phyloP scores from a whole-genome alignment of 2,329 filamentous ascomycete genomes.

The Cercospora nicotianae region DNA sequence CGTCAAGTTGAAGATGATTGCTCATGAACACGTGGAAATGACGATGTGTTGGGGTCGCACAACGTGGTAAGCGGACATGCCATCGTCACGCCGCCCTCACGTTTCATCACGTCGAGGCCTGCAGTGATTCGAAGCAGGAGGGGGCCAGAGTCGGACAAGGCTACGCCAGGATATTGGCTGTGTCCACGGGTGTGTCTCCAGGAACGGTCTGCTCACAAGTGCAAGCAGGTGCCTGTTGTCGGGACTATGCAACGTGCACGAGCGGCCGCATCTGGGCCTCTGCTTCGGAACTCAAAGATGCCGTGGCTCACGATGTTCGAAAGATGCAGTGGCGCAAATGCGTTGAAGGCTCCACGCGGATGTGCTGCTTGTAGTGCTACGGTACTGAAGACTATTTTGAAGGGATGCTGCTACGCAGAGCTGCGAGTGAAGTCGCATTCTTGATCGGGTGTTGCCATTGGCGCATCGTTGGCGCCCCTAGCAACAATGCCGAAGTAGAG shows the following conservation, averaged over 20 bases:
- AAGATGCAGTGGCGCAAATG: neutral
- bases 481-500: neutral
- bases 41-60: neutral
- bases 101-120: neutral
- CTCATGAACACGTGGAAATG: neutral
- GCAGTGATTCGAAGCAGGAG: neutral
- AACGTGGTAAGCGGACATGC: neutral
- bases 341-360: neutral
- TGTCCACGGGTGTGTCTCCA: neutral
- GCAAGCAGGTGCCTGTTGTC: neutral
- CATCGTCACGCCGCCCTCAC: neutral
- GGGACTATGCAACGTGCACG: neutral
- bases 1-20: neutral
- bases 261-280: neutral
- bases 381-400: neutral
- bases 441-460: neutral
- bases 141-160: neutral
- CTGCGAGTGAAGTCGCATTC: neutral
- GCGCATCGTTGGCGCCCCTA: neutral
- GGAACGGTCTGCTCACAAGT: neutral
- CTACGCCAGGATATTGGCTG: neutral
- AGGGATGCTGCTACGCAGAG: neutral
- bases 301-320: neutral
- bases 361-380: neutral
- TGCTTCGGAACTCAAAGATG: neutral